phyloP scores from a whole-genome alignment of 208 protist genomes.

The Trypanosoma boissoni region DNA sequence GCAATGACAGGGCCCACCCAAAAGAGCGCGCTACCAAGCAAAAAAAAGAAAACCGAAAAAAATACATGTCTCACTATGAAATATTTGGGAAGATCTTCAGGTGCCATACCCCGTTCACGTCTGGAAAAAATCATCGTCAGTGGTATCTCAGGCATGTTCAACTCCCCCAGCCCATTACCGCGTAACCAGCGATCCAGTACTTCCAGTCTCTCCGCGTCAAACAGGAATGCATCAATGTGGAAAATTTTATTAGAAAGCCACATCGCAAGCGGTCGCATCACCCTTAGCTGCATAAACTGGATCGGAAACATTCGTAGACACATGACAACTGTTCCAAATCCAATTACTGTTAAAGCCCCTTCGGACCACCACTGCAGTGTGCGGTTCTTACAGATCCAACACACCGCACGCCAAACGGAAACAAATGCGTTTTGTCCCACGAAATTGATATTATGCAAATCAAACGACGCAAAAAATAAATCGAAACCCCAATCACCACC shows the following conservation, averaged over 20 bases:
- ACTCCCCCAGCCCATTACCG: conserved; percentile 27
- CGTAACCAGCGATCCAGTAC: conserved; percentile 39
- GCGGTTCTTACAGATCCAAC: background rate
- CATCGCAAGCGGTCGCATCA: conserved; percentile 34
- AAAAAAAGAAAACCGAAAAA: conserved; percentile 56
- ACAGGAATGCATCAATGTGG: conserved; percentile 62
- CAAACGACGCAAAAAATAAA: too few species aligned
- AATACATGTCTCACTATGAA: conserved; percentile 38
- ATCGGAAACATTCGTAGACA: conserved; percentile 38
- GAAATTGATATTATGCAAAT: too few species aligned
- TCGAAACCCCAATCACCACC: too few species aligned
- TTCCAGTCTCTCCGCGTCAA: conserved; percentile 41
- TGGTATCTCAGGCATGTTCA: conserved; percentile 36
- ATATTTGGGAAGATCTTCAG: conserved; percentile 22
- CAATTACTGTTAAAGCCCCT: conserved; percentile 22
- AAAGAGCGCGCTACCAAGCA: conserved; percentile 30
- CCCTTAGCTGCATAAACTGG: conserved; percentile 41
- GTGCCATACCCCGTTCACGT: conserved; percentile 39
- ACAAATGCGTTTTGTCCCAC: too few species aligned
- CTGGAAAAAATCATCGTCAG: conserved; percentile 33
- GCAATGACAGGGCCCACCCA: conserved; percentile 41
- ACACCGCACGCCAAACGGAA: background rate
- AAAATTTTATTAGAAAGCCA: conserved; percentile 43
- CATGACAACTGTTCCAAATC: conserved; percentile 17
- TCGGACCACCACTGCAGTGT: background rate